Evolutionary conservation across 106 monocot species (phyloP).

Genomic region (Alisma plantagoaquatica): DNA sequence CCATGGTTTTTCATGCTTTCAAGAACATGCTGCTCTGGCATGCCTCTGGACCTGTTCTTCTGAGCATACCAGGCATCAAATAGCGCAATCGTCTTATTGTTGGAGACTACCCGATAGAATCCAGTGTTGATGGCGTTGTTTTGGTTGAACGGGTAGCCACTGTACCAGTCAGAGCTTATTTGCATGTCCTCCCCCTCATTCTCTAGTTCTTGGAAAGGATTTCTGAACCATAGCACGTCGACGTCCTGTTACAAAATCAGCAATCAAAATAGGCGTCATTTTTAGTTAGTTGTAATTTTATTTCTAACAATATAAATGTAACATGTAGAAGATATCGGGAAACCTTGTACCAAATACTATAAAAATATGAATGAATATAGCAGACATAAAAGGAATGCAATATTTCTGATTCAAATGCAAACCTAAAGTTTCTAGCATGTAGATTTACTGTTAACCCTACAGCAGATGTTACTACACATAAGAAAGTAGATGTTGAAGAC

Average conservation of each 20-base stretch:
- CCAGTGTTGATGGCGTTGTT: slow-evolving; percentile 45
- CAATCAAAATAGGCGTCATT: no score
- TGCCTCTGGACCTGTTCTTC: slow-evolving; percentile 8
- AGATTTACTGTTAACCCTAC: no score
- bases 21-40: slow-evolving; percentile 69
- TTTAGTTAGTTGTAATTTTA: no score
- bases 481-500: slow-evolving; percentile 1
- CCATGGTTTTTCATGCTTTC: slow-evolving; percentile 25
- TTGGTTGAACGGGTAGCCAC: slow-evolving; percentile 27
- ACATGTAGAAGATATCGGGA: no score
- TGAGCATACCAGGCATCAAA: slow-evolving; percentile 47
- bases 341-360: no score
- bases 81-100: slow-evolving; percentile 32
- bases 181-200: slow-evolving; percentile 36
- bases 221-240: slow-evolving; percentile 51
- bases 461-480: background rate
- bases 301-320: no score
- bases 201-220: slow-evolving; percentile 20
- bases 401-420: no score
- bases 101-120: slow-evolving; percentile 49
- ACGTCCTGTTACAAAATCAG: no score
- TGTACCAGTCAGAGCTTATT: slow-evolving; percentile 40
- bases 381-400: no score
- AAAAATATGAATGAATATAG: no score
- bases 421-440: no score